These are phyloP conservation scores for Thraustotheca clavata DNA, from an alignment of 352 stramenopile species.

Conservation along the genomic window DNA sequence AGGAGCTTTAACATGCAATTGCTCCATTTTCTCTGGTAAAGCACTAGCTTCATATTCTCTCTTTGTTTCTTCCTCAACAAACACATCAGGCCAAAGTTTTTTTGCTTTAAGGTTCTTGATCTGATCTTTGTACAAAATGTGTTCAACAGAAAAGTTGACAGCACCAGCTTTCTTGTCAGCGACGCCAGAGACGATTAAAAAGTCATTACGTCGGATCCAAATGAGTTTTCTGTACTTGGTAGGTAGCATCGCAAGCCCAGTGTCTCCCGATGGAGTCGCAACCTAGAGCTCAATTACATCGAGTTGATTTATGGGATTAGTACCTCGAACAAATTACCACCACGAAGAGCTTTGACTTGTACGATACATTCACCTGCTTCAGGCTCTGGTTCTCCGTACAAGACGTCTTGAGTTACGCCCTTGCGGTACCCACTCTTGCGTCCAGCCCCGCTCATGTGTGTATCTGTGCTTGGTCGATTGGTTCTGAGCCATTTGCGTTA, in stretches of 20 bases:
- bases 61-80: conserved; percentile 7
- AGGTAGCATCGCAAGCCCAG: conserved; percentile 90
- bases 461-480: not conserved
- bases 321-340: conserved; percentile 96
- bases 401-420: conserved; percentile 85
- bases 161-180: conserved; percentile 80
- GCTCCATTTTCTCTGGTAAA: not conserved
- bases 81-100: conserved; percentile 73
- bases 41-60: not conserved
- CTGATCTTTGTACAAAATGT: conserved; percentile 98
- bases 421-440: conserved; percentile 89
- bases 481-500: not conserved
- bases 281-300: conserved; percentile 35
- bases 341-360: conserved; percentile 85
- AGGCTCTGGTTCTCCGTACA: conserved; percentile 86
- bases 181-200: conserved; percentile 89
- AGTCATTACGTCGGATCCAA: conserved; percentile 97
- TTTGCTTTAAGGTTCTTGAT: conserved; percentile 95
- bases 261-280: conserved; percentile 42
- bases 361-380: conserved; percentile 88
- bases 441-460: conserved; percentile 83
- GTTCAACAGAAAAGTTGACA: conserved; percentile 88
- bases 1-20: not conserved
- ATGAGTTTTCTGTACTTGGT: conserved; percentile 98
- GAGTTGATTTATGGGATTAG: not conserved